A percentile compares a stretch with the other conserved stretches of the same genome.
These are phyloP conservation scores for Exophiala phaeomuriformis DNA, from an alignment of 2,329 filamentous ascomycete genomes.

Conservation along the genomic window DNA sequence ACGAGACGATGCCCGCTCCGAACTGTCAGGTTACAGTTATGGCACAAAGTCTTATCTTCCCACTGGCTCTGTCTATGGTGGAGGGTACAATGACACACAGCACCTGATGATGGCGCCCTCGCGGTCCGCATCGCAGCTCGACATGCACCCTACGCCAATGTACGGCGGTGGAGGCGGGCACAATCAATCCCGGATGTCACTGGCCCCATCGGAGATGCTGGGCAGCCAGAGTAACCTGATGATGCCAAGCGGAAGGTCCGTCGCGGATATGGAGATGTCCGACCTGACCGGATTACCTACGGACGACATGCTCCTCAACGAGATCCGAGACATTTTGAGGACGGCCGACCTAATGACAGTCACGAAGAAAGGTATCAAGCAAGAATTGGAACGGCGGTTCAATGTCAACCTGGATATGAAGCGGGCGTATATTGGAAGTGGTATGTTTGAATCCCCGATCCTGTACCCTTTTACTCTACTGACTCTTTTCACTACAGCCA, in stretches of 20 bases:
- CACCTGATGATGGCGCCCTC: slow-evolving; percentile 47
- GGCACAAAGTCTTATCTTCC: slow-evolving; percentile 68
- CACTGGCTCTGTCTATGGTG: slow-evolving; percentile 64
- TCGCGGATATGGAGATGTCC: slow-evolving; percentile 67
- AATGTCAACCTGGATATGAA: slow-evolving; percentile 77
- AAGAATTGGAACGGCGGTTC: slow-evolving; percentile 84
- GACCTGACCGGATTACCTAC: slow-evolving; percentile 70
- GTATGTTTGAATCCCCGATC: slow-evolving; percentile 47
- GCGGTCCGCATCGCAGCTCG: slow-evolving; percentile 54
- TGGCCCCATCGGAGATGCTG: slow-evolving; percentile 66
- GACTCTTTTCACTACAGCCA: slow-evolving; percentile 48
- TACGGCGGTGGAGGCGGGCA: slow-evolving; percentile 39
- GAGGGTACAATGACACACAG: slow-evolving; percentile 25
- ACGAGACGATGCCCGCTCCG: slow-evolving; percentile 68
- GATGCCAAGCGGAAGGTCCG: slow-evolving; percentile 53
- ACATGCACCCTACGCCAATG: slow-evolving; percentile 38
- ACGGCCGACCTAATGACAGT: slow-evolving; percentile 95
- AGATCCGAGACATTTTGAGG: slow-evolving; percentile 88
- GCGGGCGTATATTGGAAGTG: slow-evolving; percentile 88
- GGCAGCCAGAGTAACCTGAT: slow-evolving; percentile 65
- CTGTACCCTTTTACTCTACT: neutral
- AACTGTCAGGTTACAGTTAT: slow-evolving; percentile 89
- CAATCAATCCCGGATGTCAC: slow-evolving; percentile 63
- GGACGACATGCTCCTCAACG: slow-evolving; percentile 82
- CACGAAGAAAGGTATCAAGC: slow-evolving; percentile 97